phyloP scores from a whole-genome alignment of 2,329 filamentous ascomycete genomes.

The Ophiostoma pallidulum region DNA sequence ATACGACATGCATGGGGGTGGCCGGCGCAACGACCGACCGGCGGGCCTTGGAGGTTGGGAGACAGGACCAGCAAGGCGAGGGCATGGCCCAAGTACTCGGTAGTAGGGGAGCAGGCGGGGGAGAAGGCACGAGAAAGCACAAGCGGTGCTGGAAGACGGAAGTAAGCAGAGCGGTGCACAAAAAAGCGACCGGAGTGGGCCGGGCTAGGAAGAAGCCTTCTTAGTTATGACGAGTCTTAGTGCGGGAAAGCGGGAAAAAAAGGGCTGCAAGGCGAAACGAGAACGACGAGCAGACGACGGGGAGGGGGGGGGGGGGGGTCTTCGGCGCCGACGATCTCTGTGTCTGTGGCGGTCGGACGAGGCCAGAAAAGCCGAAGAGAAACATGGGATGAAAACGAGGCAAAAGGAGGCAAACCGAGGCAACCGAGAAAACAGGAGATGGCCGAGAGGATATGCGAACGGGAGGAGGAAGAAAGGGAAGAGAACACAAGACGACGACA shows the following conservation, averaged over 20 bases:
- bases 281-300: neutral
- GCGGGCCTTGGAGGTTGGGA: neutral
- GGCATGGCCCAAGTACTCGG: no score
- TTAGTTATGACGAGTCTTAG: no score
- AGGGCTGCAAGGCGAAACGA: neutral
- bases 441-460: no score
- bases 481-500: neutral
- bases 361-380: neutral
- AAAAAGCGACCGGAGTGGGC: neutral
- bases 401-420: neutral
- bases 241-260: slow-evolving; percentile 1
- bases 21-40: slow-evolving; percentile 8
- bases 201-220: neutral
- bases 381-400: neutral
- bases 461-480: neutral
- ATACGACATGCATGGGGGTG: slow-evolving; percentile 1
- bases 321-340: no score
- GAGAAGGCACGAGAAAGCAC: neutral
- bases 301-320: neutral
- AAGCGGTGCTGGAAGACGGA: slow-evolving; percentile 4
- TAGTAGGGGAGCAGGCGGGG: no score
- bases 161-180: neutral
- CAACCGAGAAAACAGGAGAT: neutral
- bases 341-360: no score
- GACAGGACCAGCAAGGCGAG: neutral